Percentiles rank a stretch among this genome's conserved stretches.
Evolutionary conservation across 331 rosid genomes (phyloP).

Genomic region (Quercus lobata): DNA sequence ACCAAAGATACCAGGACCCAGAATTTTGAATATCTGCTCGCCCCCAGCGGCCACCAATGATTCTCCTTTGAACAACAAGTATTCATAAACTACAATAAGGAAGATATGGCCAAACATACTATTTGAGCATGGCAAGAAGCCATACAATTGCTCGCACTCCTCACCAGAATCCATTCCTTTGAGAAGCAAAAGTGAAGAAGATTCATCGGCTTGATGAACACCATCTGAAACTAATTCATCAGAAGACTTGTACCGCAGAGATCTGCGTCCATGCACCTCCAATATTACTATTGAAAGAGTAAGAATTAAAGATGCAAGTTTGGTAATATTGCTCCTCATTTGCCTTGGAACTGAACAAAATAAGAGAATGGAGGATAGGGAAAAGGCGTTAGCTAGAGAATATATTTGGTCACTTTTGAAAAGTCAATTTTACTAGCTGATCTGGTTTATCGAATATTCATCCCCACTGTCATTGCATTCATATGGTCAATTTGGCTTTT

Average conservation of each 20-base stretch:
- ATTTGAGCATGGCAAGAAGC: constrained; percentile 57
- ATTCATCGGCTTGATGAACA: constrained; percentile 11
- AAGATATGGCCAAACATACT: constrained; percentile 44
- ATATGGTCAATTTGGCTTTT: background rate
- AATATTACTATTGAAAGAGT: background rate
- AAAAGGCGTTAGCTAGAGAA: background rate
- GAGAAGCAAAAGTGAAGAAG: constrained; percentile 21
- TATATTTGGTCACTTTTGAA: background rate
- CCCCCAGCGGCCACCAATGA: constrained; percentile 56
- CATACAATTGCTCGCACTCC: constrained; percentile 54
- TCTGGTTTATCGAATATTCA: background rate
- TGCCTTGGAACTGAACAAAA: background rate
- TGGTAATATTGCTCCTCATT: constrained; percentile 14
- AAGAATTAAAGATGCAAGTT: background rate
- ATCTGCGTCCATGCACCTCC: constrained; percentile 25
- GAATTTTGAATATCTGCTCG: constrained; percentile 51
- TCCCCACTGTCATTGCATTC: background rate
- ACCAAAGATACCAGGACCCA: constrained; percentile 71
- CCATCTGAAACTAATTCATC: constrained; percentile 32
- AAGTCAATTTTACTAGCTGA: background rate
- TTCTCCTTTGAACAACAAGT: constrained; percentile 58
- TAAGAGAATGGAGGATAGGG: background rate
- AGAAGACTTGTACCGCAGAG: constrained; percentile 11
- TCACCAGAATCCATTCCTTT: constrained; percentile 11
- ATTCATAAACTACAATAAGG: constrained; percentile 55